Evolutionary conservation across 441 rosid species (phyloP).

Genomic region (Corymbia citriodora): DNA sequence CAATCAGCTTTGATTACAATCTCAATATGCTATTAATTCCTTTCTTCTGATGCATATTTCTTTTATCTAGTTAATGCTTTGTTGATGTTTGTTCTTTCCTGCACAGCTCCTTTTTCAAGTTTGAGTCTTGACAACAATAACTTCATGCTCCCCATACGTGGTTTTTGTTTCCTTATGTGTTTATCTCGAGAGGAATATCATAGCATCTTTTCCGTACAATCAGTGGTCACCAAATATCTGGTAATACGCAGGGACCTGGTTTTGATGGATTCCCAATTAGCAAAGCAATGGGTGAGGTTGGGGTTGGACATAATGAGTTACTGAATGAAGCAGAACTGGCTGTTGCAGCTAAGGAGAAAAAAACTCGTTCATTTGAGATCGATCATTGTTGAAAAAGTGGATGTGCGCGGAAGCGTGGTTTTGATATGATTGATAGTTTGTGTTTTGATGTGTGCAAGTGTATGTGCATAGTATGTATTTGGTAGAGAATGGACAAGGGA

Average conservation of each 20-base stretch:
- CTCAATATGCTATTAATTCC: not conserved
- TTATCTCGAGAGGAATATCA: not conserved
- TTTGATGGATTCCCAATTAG: constrained; percentile 62
- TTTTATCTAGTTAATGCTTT: not conserved
- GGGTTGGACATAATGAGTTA: constrained; percentile 55
- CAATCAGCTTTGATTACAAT: not conserved
- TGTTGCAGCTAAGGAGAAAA: constrained; percentile 88
- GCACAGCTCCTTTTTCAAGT: not conserved
- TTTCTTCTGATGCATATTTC: not conserved
- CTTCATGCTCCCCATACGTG: not conserved
- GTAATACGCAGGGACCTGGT: constrained; percentile 35
- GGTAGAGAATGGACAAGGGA: too few species aligned
- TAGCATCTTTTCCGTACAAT: not conserved
- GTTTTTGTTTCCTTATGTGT: not conserved
- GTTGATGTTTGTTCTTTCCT: not conserved
- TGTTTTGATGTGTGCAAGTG: too few species aligned
- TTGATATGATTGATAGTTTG: too few species aligned
- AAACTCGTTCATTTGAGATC: constrained; percentile 83
- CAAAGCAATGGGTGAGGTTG: constrained; percentile 74
- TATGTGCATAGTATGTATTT: too few species aligned
- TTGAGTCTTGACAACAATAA: not conserved
- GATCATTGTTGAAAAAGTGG: too few species aligned
- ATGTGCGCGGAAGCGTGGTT: too few species aligned
- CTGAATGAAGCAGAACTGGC: constrained; percentile 84
- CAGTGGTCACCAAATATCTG: not conserved